These are phyloP conservation scores for Gynochthodes officinalis DNA, from an alignment of 257 asterid species.

Conservation along the genomic window DNA sequence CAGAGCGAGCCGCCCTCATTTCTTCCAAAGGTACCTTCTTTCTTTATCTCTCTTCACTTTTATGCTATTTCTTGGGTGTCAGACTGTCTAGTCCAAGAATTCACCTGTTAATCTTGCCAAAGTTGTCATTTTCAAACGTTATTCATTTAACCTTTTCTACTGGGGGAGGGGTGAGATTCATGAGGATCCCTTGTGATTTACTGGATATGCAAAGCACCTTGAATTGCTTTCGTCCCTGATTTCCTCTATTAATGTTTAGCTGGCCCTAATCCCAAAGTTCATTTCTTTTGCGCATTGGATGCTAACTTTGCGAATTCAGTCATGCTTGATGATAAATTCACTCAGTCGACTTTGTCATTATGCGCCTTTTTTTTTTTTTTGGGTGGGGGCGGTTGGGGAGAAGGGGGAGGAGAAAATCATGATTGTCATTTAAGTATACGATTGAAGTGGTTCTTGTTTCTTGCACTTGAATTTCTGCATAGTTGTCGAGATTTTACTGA, in stretches of 20 bases:
- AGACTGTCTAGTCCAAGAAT: slow-evolving; percentile 18
- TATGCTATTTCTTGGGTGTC: background rate
- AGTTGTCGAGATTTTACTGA: slow-evolving; percentile 6
- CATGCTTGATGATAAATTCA: background rate
- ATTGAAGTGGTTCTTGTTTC: background rate
- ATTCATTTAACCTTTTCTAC: background rate
- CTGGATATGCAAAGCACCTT: background rate
- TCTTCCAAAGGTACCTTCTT: slow-evolving; percentile 32
- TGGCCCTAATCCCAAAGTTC: too few species aligned
- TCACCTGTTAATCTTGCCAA: background rate
- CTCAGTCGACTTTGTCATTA: background rate
- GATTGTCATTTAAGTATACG: slow-evolving; percentile 8
- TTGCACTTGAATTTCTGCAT: background rate
- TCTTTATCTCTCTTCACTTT: background rate
- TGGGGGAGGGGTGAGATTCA: slow-evolving; percentile 10
- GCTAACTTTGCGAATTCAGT: background rate
- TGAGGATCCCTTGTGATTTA: background rate
- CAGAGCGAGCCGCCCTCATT: slow-evolving; percentile 22
- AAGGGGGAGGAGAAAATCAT: background rate
- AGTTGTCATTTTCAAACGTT: background rate
- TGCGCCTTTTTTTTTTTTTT: background rate
- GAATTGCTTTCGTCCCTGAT: slow-evolving; percentile 3
- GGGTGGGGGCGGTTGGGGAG: background rate
- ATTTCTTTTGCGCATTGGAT: background rate
- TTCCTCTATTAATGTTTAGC: background rate